Evolutionary conservation across 2,329 filamentous ascomycete genomes (phyloP).

Genomic region (Epicoccum nigrum): DNA sequence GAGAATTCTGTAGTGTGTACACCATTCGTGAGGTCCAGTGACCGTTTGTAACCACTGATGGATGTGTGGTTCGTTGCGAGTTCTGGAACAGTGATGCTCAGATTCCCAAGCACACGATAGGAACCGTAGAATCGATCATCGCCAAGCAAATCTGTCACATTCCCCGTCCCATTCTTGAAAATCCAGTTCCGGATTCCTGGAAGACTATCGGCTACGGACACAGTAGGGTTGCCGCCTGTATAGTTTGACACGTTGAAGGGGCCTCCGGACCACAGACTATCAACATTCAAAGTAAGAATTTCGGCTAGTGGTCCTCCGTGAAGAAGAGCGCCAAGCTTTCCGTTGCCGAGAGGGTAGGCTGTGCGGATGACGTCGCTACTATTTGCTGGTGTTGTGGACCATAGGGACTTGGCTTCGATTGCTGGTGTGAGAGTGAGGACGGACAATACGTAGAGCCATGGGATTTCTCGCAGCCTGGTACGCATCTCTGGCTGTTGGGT

Average conservation of each 20-base stretch:
- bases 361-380: constrained; percentile 32
- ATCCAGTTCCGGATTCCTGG: constrained; percentile 55
- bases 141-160: constrained; percentile 49
- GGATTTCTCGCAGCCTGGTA: no score
- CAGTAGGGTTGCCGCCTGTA: constrained; percentile 55
- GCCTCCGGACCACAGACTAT: constrained; percentile 59
- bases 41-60: constrained; percentile 46
- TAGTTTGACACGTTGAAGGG: constrained; percentile 56
- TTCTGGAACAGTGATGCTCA: constrained; percentile 50
- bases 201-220: constrained; percentile 41
- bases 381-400: constrained; percentile 26
- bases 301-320: constrained; percentile 54
- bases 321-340: constrained; percentile 54
- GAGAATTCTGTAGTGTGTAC: constrained; percentile 43
- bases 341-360: constrained; percentile 58
- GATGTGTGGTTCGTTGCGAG: constrained; percentile 14
- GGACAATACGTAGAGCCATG: neutral
- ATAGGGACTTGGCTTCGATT: constrained; percentile 25
- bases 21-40: constrained; percentile 54
- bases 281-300: constrained; percentile 55
- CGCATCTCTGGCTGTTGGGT: neutral
- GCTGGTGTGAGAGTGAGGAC: neutral
- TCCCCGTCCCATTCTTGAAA: constrained; percentile 58
- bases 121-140: constrained; percentile 51
- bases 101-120: constrained; percentile 56